Percentiles rank a stretch among this genome's conserved stretches.
These are phyloP conservation scores for Boehmeria nivea DNA, from an alignment of 306 rosid genomes.

Conservation along the genomic window DNA sequence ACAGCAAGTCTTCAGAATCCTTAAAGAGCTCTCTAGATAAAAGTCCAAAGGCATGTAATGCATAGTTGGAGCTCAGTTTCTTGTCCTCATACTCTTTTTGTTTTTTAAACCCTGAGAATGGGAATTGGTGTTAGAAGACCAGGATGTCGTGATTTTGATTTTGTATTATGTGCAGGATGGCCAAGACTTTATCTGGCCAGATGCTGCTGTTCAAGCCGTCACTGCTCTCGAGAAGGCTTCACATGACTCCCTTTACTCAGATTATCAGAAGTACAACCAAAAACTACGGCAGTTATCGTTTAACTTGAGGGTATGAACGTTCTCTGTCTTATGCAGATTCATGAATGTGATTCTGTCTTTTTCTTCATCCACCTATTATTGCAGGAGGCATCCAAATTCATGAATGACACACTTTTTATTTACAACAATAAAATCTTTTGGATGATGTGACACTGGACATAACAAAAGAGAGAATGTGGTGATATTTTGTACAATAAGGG, in stretches of 20 bases:
- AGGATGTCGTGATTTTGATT: slow-evolving; percentile 9
- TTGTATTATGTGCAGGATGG: slow-evolving; percentile 40
- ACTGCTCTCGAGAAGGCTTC: slow-evolving; percentile 81
- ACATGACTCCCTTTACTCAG: slow-evolving; percentile 53
- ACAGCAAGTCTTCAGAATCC: slow-evolving; percentile 23
- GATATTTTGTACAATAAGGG: too few relatives aligned
- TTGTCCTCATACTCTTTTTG: neutral
- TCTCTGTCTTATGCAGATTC: too few relatives aligned
- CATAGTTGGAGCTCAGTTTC: neutral
- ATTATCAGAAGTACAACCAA: slow-evolving; percentile 83
- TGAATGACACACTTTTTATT: too few relatives aligned
- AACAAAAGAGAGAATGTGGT: too few relatives aligned
- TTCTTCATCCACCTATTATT: too few relatives aligned
- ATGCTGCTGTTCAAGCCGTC: slow-evolving; percentile 67
- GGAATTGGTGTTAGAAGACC: neutral
- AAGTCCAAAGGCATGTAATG: slow-evolving; percentile 49
- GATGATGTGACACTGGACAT: too few relatives aligned
- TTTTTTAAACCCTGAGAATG: neutral
- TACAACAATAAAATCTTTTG: too few relatives aligned
- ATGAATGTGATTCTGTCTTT: too few relatives aligned
- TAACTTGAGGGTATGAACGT: slow-evolving; percentile 57
- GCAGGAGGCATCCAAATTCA: too few relatives aligned
- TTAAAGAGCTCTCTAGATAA: slow-evolving; percentile 36
- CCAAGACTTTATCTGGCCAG: slow-evolving; percentile 76
- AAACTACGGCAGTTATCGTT: slow-evolving; percentile 59